phyloP scores from a whole-genome alignment of 306 rosid species.

The Cucumis hystrix region DNA sequence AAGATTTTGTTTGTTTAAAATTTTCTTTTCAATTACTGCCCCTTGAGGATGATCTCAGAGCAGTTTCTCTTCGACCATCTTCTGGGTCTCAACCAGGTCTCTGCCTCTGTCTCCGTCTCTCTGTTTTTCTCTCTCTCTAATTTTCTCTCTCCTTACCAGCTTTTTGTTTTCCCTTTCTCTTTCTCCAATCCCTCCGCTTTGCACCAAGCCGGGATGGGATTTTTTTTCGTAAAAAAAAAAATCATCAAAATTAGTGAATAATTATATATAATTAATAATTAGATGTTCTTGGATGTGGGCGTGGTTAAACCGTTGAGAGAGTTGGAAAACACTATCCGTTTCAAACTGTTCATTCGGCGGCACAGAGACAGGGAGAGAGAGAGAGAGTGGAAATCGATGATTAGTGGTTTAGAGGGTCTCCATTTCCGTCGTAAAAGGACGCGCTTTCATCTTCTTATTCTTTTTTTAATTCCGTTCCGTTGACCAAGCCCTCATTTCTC shows the following conservation, averaged over 20 bases:
- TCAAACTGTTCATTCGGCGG: conserved; percentile 4
- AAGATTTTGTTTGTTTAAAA: not conserved
- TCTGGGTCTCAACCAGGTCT: conserved; percentile 29
- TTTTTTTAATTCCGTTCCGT: conserved; percentile 2
- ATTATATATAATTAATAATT: conserved; percentile 3
- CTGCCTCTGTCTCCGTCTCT: conserved; percentile 3
- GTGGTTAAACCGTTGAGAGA: not conserved
- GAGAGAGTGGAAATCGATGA: not conserved
- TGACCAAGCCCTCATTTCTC: conserved; percentile 22
- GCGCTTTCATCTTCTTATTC: conserved; percentile 24
- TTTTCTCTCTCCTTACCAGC: conserved; percentile 8
- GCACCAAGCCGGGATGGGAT: conserved; percentile 26
- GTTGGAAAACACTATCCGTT: not conserved
- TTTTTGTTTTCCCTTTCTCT: conserved; percentile 12
- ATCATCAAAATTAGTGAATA: not conserved
- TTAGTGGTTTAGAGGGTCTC: conserved; percentile 23
- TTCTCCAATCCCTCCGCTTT: conserved; percentile 33
- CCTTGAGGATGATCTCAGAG: conserved; percentile 80
- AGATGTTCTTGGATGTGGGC: not conserved
- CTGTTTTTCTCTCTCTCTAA: not conserved
- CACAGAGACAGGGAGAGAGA: conserved; percentile 1
- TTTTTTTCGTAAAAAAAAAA: conserved; percentile 4
- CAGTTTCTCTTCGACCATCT: conserved; percentile 73
- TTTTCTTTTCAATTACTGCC: conserved; percentile 41
- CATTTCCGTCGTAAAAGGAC: conserved; percentile 38